Base-by-base conservation (phyloP, 352 stramenopile genomes). In the Thalassiosira mediterranea region DNA sequence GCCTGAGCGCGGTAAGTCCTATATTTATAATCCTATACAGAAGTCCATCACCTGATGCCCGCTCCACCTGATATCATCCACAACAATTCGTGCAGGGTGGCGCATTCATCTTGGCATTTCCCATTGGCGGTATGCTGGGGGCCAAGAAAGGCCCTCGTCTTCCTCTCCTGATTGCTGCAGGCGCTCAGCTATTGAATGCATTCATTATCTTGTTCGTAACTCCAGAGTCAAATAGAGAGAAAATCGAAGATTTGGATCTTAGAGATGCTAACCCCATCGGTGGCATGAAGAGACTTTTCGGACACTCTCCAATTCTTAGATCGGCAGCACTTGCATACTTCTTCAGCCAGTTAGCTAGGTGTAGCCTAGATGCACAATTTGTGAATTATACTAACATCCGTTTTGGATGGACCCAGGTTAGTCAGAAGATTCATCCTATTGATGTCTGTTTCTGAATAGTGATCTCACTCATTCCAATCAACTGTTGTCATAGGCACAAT, bases 361-460 rank as follows among this genome's bases (percentile, higher is more conserved):
- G 38, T 28, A 63, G 54, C n/a, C 56, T 81, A 28, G 71, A 81
- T 72, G 59, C 72, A 23, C 61, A 68, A 40, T 81, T 81, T 42
- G 51, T 61, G 19, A 76, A 76, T 28, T 81, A 77, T 57, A 29
- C 63, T 15, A 76, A 76, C 56, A 38, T 58, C 31, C 42, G 38
- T 5, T 81, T 81, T 58, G 64, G 65, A 29, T 81, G 72, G 72
- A 75, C 64, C 7, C 60, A 70, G 56, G 56, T 59, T 17, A 59
- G 49, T 34, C 25, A 3, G 31, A 3, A 37, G 51, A 42, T 42
- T 7, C 34, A 42, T 42, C 34, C 34, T 13, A 42, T 42, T 42
- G 34, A 13, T 42, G 34, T 42, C 34, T 13, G 7, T 13, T 42
- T 42, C 34, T 42, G 7, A 7, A 42, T 42, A 7, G 13, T 42